These are phyloP conservation scores for Globisporangium paroecandrum DNA, from an alignment of 352 stramenopile genomes.

Conservation along the genomic window DNA sequence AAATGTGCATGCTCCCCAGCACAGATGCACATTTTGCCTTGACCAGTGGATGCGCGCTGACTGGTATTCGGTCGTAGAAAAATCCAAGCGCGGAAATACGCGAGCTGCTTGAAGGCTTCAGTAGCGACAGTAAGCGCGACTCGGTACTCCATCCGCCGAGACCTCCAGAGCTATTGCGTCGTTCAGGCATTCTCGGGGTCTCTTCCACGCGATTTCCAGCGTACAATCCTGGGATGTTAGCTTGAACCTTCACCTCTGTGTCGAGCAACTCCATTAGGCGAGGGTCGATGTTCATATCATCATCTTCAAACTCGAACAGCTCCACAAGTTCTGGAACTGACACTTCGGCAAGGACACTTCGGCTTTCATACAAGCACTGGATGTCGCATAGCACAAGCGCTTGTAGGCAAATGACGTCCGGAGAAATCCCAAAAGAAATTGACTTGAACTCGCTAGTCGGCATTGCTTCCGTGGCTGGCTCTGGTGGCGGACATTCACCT, in stretches of 20 bases:
- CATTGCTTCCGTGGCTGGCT: conserved; percentile 4
- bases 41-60: conserved; percentile 44
- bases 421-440: conserved; percentile 42
- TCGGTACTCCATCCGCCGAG: conserved; percentile 46
- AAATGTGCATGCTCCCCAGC: conserved; percentile 54
- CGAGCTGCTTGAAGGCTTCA: conserved; percentile 41
- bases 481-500: conserved; percentile 18
- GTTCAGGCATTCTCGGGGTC: conserved; percentile 4
- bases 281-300: conserved; percentile 55
- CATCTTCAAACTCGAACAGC: conserved; percentile 76
- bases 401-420: conserved; percentile 54
- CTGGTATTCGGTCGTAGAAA: conserved; percentile 58
- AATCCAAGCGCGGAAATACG: conserved; percentile 43
- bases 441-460: conserved; percentile 15
- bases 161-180: conserved; percentile 20
- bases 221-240: conserved; percentile 17
- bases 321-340: conserved; percentile 65
- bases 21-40: conserved; percentile 75
- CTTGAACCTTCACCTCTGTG: conserved; percentile 23
- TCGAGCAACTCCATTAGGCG: conserved; percentile 38
- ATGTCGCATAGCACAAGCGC: conserved; percentile 77
- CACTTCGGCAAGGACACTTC: conserved; percentile 64
- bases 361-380: conserved; percentile 71
- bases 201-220: conserved; percentile 7
- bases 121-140: conserved; percentile 40